phyloP scores from a whole-genome alignment of 1,284 basidiomycete species.

The Rhodotorula sp. region DNA sequence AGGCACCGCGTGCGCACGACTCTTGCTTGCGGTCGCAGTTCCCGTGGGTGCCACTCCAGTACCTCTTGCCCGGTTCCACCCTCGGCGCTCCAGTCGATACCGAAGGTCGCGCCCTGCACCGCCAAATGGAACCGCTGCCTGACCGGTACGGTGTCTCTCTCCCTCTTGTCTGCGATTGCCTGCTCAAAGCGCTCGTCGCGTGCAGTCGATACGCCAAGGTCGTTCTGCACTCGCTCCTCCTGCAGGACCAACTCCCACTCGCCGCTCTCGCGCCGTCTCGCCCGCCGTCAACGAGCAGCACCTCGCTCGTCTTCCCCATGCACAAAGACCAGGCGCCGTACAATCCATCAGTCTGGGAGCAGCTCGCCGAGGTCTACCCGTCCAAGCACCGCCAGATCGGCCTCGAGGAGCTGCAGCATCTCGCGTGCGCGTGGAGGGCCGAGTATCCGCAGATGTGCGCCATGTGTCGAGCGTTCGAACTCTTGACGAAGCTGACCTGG shows the following conservation, averaged over 20 bases:
- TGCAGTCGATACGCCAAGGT: neutral
- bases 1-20: neutral
- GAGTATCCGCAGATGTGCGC: conserved; percentile 18
- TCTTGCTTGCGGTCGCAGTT: neutral
- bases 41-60: conserved; percentile 24
- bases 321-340: neutral
- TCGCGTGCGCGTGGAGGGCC: conserved; percentile 9
- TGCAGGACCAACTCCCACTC: neutral
- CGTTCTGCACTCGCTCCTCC: neutral
- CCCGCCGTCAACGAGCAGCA: neutral
- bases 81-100: conserved; percentile 5
- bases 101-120: neutral
- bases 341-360: neutral
- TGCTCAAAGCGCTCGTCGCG: no score
- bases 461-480: no score
- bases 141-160: neutral
- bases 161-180: no score
- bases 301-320: conserved; percentile 1
- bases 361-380: neutral
- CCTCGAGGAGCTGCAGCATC: conserved; percentile 10
- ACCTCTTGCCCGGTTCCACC: conserved; percentile 15
- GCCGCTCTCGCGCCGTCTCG: neutral
- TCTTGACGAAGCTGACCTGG: no score
- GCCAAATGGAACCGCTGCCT: neutral
- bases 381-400: neutral